Percentiles rank a stretch among this genome's conserved stretches.
Conservation (phyloP, 1,139 yeast genomes). For the Yamadazyma mexicana region DNA sequence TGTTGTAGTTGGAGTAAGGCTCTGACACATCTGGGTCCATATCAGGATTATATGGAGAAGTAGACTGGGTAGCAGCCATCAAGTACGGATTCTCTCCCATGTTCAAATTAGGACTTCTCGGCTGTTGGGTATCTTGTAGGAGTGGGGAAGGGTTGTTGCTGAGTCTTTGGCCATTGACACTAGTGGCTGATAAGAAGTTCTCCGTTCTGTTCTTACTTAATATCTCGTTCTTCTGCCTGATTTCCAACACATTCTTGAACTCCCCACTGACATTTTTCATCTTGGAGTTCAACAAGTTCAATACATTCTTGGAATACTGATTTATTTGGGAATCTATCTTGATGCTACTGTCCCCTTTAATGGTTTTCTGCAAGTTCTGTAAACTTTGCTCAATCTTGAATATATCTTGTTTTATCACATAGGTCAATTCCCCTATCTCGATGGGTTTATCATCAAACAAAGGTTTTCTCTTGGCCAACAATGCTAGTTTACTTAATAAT, state of each 20-base stretch:
- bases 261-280: constrained; percentile 92
- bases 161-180: constrained; percentile 21
- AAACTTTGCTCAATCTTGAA: constrained; percentile 80
- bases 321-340: constrained; percentile 58
- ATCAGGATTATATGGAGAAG: constrained; percentile 23
- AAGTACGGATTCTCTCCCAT: constrained; percentile 41
- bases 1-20: constrained; percentile 23
- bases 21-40: constrained; percentile 33
- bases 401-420: constrained; percentile 90
- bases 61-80: constrained; percentile 7
- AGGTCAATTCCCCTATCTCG: constrained; percentile 90
- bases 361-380: constrained; percentile 60
- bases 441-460: constrained; percentile 91
- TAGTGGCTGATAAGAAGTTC: constrained; percentile 63
- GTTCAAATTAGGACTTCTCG: constrained; percentile 11
- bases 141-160: constrained; percentile 29
- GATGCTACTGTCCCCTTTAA: constrained; percentile 47
- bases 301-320: constrained; percentile 82
- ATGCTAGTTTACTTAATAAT: constrained; percentile 75
- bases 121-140: constrained; percentile 9
- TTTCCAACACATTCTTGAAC: constrained; percentile 83
- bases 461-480: constrained; percentile 87
- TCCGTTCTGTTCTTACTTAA: constrained; percentile 82
- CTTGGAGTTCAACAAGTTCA: constrained; percentile 80
- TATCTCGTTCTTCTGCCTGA: constrained; percentile 82